Evolutionary conservation across 768 basidiomycete genomes (phyloP).

Genomic region (Amanita rubescens): DNA sequence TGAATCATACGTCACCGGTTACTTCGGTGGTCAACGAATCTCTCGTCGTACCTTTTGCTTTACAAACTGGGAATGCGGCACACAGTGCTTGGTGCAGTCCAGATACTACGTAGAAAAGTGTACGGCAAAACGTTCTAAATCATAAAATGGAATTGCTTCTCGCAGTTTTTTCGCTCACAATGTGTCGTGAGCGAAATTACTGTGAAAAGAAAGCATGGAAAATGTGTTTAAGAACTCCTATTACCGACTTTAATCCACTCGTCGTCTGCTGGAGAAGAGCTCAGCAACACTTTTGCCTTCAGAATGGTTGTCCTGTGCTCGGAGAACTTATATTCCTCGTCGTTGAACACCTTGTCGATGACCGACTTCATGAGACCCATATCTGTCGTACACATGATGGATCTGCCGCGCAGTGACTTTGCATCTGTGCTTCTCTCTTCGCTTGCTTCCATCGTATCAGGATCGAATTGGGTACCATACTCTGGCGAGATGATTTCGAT

Average conservation of each 20-base stretch:
- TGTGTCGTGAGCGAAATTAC: background rate
- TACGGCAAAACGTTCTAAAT: background rate
- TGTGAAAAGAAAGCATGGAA: background rate
- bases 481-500: background rate
- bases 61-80: no score
- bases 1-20: no score
- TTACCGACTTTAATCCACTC: background rate
- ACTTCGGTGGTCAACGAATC: no score
- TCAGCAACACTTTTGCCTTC: background rate
- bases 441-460: background rate
- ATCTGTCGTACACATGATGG: constrained; percentile 1
- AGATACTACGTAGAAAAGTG: background rate
- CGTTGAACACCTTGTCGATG: background rate
- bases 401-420: background rate
- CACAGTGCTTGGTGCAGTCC: no score
- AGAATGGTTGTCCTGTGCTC: background rate
- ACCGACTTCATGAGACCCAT: background rate
- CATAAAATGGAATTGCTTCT: background rate
- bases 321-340: background rate
- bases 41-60: no score
- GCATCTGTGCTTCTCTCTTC: background rate
- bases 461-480: background rate
- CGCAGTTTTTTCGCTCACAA: background rate
- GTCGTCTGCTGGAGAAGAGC: background rate
- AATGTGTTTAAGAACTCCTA: background rate